A percentile compares a stretch with the other conserved stretches of the same genome.
phyloP scores from a whole-genome alignment of 495 filamentous ascomycete species.

The Hypoxylon lienhwacheense region DNA sequence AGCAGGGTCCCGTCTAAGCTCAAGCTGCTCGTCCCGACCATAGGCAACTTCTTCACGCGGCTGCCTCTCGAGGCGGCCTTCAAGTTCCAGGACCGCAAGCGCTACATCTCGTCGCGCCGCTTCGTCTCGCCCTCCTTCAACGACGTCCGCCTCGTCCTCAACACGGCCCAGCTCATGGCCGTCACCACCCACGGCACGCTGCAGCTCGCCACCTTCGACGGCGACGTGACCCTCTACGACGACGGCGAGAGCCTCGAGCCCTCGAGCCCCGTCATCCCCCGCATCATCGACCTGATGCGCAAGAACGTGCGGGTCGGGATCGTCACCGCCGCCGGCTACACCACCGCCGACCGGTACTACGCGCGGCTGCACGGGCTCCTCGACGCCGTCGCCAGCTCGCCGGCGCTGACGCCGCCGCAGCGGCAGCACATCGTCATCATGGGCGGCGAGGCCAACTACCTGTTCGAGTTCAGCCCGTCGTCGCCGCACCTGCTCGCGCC shows the following conservation, averaged over 20 bases:
- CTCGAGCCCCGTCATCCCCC: conserved; percentile 74
- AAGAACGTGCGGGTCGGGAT: conserved; percentile 80
- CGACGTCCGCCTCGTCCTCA: conserved; percentile 88
- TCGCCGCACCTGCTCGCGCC: conserved; percentile 59
- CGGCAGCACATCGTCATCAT: conserved; percentile 82
- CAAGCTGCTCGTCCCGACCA: conserved; percentile 84
- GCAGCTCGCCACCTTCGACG: conserved; percentile 91
- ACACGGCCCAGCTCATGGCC: conserved; percentile 90
- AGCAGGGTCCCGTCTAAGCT: conserved; percentile 78
- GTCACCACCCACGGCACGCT: conserved; percentile 69
- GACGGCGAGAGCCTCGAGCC: conserved; percentile 78
- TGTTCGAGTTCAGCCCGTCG: conserved; percentile 69
- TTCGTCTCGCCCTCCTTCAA: conserved; percentile 98
- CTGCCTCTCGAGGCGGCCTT: conserved; percentile 86
- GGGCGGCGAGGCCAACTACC: conserved; percentile 83
- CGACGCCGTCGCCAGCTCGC: conserved; percentile 70
- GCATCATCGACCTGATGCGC: conserved; percentile 65
- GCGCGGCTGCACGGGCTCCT: conserved; percentile 81
- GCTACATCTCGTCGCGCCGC: conserved; percentile 85
- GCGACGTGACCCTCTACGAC: conserved; percentile 95
- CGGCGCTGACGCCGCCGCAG: conserved; percentile 60
- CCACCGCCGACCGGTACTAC: conserved; percentile 80
- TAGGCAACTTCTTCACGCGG: conserved; percentile 89
- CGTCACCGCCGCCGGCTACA: conserved; percentile 96
- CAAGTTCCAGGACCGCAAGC: conserved; percentile 78